Percentiles rank a stretch among this genome's conserved stretches.
Conservation (phyloP, 2,329 filamentous ascomycete species). For the Diaporthe helianthi region DNA sequence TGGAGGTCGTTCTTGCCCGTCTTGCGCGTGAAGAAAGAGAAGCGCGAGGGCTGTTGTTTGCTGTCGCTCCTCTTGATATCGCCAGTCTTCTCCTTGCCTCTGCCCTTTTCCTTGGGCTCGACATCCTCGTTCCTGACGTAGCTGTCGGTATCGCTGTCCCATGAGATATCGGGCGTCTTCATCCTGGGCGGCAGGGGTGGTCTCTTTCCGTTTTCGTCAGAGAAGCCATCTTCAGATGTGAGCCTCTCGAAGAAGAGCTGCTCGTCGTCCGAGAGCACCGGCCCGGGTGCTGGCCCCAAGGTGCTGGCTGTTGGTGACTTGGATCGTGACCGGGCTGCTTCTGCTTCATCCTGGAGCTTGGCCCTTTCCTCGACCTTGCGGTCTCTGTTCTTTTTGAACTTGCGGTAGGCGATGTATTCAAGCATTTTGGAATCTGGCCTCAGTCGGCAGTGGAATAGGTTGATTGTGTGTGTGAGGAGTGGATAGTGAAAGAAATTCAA, state of each 20-base stretch:
- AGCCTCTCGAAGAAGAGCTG: constrained; percentile 65
- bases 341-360: constrained; percentile 40
- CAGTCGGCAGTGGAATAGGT: not conserved
- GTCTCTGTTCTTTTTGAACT: constrained; percentile 58
- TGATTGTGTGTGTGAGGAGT: constrained; percentile 2
- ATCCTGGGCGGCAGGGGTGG: constrained; percentile 63
- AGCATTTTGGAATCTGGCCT: constrained; percentile 54
- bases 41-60: constrained; percentile 46
- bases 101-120: constrained; percentile 42
- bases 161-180: constrained; percentile 58
- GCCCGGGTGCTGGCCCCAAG: constrained; percentile 41
- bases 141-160: constrained; percentile 53
- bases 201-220: constrained; percentile 52
- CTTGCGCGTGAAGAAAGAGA: constrained; percentile 49
- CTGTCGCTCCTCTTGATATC: constrained; percentile 38
- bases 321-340: constrained; percentile 35
- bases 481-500: not conserved
- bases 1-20: constrained; percentile 43
- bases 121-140: constrained; percentile 39
- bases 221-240: constrained; percentile 50
- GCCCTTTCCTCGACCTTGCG: constrained; percentile 53
- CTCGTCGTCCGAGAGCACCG: constrained; percentile 63
- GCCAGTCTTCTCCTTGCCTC: constrained; percentile 41
- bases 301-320: constrained; percentile 8
- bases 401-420: constrained; percentile 69